A percentile compares a stretch with the other conserved stretches of the same genome.
Evolutionary conservation across 75 land plant genomes (phyloP).

Genomic region (Pinus tabuliformis): DNA sequence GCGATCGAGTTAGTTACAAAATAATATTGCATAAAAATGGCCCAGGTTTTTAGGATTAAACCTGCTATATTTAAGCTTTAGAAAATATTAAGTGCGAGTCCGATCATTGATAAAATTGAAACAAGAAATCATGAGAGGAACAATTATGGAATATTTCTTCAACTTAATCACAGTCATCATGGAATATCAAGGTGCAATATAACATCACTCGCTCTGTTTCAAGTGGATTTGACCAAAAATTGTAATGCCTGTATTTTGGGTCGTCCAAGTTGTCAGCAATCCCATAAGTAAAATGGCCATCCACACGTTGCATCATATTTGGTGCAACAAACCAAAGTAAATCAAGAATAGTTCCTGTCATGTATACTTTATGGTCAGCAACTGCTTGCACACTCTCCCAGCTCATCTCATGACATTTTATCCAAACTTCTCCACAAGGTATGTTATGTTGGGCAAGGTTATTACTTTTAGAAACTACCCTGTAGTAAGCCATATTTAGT

Average conservation of each 20-base stretch:
- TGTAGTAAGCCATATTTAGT: conserved; percentile 58
- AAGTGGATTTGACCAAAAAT: conserved; percentile 92
- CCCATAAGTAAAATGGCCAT: conserved; percentile 72
- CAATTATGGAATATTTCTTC: neutral
- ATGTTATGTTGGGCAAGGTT: conserved; percentile 19
- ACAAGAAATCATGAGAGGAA: too few species aligned
- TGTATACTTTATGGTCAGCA: conserved; percentile 68
- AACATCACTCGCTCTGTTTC: conserved; percentile 65
- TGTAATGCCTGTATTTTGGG: conserved; percentile 73
- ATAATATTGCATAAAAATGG: neutral
- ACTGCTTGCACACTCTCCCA: conserved; percentile 65
- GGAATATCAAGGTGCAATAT: neutral
- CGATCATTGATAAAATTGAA: too few species aligned
- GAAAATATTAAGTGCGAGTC: neutral
- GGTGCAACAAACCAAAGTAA: conserved; percentile 78
- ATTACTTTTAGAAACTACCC: conserved; percentile 46
- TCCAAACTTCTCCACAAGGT: conserved; percentile 80
- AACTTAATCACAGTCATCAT: neutral
- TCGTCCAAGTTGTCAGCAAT: conserved; percentile 77
- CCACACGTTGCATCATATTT: conserved; percentile 79
- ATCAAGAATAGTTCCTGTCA: conserved; percentile 52
- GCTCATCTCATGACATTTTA: conserved; percentile 85
- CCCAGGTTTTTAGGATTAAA: neutral
- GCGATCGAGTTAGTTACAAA: neutral
- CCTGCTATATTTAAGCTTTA: neutral